phyloP scores from a whole-genome alignment of 306 rosid genomes.

The Prunus padus region DNA sequence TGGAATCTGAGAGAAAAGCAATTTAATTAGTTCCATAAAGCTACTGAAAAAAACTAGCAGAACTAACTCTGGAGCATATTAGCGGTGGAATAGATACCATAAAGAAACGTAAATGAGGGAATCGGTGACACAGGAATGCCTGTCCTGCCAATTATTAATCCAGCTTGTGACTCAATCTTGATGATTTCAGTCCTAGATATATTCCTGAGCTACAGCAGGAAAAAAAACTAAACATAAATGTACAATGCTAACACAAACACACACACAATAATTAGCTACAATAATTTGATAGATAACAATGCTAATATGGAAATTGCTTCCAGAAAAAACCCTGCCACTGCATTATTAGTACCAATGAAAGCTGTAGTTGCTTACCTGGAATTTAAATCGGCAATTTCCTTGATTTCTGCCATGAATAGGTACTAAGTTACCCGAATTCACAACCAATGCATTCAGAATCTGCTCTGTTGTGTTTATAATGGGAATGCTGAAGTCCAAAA shows the following conservation, averaged over 20 bases:
- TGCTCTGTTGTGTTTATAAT: slow-evolving; percentile 53
- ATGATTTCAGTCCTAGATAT: slow-evolving; percentile 43
- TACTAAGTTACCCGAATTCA: slow-evolving; percentile 40
- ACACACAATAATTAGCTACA: neutral
- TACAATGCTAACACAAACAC: neutral
- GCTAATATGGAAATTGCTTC: neutral
- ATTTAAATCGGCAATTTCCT: slow-evolving; percentile 44
- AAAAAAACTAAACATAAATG: neutral
- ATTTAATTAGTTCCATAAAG: slow-evolving; percentile 19
- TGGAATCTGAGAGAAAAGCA: slow-evolving; percentile 35
- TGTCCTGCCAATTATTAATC: slow-evolving; percentile 42
- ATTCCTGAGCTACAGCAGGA: slow-evolving; percentile 45
- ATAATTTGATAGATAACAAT: no score
- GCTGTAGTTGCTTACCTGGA: slow-evolving; percentile 41
- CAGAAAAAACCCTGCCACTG: neutral
- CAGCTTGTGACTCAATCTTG: slow-evolving; percentile 38
- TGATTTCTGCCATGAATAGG: slow-evolving; percentile 35
- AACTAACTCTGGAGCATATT: neutral
- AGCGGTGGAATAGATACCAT: slow-evolving; percentile 37
- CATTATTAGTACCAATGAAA: neutral
- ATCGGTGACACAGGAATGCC: slow-evolving; percentile 57
- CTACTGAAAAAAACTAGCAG: neutral
- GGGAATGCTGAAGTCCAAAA: slow-evolving; percentile 60
- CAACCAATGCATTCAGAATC: slow-evolving; percentile 43
- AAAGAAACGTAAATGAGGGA: slow-evolving; percentile 54